phyloP scores from a whole-genome alignment of 805 yeast genomes.

The Kurtzmaniella fragi region DNA sequence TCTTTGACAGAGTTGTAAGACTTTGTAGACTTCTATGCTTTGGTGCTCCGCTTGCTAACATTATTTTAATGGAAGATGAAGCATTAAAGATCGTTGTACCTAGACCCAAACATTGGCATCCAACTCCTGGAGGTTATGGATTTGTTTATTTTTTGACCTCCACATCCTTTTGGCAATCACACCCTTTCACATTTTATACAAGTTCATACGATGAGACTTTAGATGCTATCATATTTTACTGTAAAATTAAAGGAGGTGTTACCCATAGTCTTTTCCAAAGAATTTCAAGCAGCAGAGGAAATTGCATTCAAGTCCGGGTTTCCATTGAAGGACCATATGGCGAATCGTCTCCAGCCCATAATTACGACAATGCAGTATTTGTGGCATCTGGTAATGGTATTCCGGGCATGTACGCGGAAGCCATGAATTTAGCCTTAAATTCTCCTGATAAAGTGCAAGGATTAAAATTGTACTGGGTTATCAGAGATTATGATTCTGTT shows the following conservation, averaged over 20 bases:
- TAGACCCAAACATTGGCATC: conserved; percentile 31
- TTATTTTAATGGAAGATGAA: conserved; percentile 27
- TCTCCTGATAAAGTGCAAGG: conserved; percentile 10
- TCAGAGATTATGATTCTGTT: conserved; percentile 31
- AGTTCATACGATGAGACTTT: conserved; percentile 13
- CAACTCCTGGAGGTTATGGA: conserved; percentile 38
- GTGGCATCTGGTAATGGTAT: conserved; percentile 76
- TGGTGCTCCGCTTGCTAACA: conserved; percentile 30
- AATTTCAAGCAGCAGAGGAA: conserved; percentile 23
- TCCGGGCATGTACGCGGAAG: conserved; percentile 49
- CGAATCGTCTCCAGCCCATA: conserved; percentile 39
- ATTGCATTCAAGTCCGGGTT: conserved; percentile 21
- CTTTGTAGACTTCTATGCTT: conserved; percentile 22
- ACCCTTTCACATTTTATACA: conserved; percentile 35
- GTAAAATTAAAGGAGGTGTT: conserved; percentile 34
- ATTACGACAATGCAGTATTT: conserved; percentile 51
- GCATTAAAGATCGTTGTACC: conserved; percentile 33
- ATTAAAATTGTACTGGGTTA: conserved; percentile 21
- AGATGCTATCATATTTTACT: conserved; percentile 21
- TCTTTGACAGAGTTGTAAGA: conserved; percentile 28
- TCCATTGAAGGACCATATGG: conserved; percentile 72
- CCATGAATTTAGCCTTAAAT: conserved; percentile 20
- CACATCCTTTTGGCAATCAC: conserved; percentile 38
- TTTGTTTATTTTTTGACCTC: conserved; percentile 32
- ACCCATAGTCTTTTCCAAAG: conserved; percentile 26